phyloP scores from a whole-genome alignment of 192 early-diverging fungal genomes.

The Coemansia sp. region DNA sequence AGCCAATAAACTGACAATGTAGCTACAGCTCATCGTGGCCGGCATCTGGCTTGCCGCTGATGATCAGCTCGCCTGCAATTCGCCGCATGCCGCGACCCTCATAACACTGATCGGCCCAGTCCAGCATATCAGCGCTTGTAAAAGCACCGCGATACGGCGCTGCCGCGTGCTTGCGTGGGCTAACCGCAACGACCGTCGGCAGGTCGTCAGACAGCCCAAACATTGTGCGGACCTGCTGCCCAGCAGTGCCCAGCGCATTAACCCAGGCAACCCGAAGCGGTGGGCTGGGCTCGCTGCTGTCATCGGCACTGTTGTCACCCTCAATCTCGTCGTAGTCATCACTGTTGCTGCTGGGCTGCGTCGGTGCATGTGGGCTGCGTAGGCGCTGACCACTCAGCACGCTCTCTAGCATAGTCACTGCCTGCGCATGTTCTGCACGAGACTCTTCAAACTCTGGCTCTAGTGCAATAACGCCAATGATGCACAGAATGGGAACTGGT shows the following conservation, averaged over 20 bases:
- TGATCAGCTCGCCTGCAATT: slow-evolving; percentile 52
- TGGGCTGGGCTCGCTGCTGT: slow-evolving; percentile 15
- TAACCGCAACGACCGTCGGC: slow-evolving; percentile 60
- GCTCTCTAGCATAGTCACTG: slow-evolving; percentile 16
- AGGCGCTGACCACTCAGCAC: slow-evolving; percentile 19
- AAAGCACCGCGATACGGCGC: slow-evolving; percentile 64
- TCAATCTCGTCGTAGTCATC: slow-evolving; percentile 42
- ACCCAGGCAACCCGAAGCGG: slow-evolving; percentile 65
- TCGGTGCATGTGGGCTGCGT: slow-evolving; percentile 29
- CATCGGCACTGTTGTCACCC: slow-evolving; percentile 45
- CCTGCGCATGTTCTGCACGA: slow-evolving; percentile 31
- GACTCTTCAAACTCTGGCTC: slow-evolving; percentile 44
- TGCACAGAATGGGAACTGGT: slow-evolving; percentile 55
- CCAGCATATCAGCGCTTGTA: slow-evolving; percentile 57
- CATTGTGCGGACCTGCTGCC: slow-evolving; percentile 44
- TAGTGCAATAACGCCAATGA: slow-evolving; percentile 29
- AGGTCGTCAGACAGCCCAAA: slow-evolving; percentile 63
- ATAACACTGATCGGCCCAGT: slow-evolving; percentile 57
- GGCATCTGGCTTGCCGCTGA: slow-evolving; percentile 13
- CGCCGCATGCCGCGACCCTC: slow-evolving; percentile 38
- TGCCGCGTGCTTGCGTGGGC: slow-evolving; percentile 59
- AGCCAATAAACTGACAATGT: neutral
- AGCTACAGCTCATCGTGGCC: slow-evolving; percentile 36
- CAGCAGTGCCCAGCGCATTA: slow-evolving; percentile 54
- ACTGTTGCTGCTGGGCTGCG: neutral